phyloP scores from a whole-genome alignment of 225 moss, liverwort and hornwort species.

The Pseudoscleropodium purum region DNA sequence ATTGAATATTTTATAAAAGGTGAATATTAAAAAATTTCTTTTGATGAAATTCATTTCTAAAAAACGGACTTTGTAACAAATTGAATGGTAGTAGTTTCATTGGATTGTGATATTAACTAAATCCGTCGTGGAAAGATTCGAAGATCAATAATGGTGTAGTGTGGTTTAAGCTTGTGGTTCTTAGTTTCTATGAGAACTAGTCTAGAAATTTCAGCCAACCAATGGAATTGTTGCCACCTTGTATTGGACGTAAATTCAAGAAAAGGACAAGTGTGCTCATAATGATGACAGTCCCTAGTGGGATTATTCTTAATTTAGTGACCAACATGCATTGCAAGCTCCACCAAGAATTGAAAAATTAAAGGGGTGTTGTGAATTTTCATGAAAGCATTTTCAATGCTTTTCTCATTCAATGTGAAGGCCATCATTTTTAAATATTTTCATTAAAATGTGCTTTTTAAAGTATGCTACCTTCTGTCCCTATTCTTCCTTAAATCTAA shows the following conservation, averaged over 20 bases:
- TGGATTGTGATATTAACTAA: rapidly evolving
- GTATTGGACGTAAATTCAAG: background rate
- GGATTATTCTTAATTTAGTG: background rate
- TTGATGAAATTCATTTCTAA: background rate
- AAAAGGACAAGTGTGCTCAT: background rate
- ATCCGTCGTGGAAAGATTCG: rapidly evolving
- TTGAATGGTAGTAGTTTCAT: background rate
- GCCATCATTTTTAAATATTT: background rate
- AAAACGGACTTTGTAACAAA: rapidly evolving
- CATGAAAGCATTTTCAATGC: rapidly evolving
- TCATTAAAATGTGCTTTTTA: background rate
- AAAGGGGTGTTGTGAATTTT: background rate
- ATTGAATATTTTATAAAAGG: no score
- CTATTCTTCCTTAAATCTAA: background rate
- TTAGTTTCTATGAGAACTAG: background rate
- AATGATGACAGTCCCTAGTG: rapidly evolving
- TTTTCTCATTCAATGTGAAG: background rate
- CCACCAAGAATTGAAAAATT: background rate
- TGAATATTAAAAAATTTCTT: no score
- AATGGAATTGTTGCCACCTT: background rate
- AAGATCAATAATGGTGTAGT: background rate
- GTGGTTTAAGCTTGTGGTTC: background rate
- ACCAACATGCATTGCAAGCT: background rate
- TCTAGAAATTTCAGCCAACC: background rate
- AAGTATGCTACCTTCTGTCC: background rate